Evolutionary conservation across 805 yeast genomes (phyloP).

Genomic region (Pichia cephalocereana): DNA sequence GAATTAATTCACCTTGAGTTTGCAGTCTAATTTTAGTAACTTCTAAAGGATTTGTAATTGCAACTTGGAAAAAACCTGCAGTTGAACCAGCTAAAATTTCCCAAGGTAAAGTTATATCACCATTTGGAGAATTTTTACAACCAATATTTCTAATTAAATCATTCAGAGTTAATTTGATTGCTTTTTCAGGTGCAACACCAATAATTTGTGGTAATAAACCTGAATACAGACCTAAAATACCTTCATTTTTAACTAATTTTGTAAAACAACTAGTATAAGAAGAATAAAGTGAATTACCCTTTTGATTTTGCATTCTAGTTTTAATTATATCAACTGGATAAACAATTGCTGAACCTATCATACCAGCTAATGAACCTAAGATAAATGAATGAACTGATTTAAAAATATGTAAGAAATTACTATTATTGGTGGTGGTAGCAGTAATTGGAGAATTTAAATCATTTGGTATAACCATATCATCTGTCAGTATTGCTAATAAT

Average conservation of each 20-base stretch:
- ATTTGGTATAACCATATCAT: slow-evolving; percentile 33
- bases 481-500: slow-evolving; percentile 36
- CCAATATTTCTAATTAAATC: slow-evolving; percentile 75
- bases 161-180: slow-evolving; percentile 90
- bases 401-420: slow-evolving; percentile 53
- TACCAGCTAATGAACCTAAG: slow-evolving; percentile 92
- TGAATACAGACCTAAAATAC: slow-evolving; percentile 76
- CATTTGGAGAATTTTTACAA: slow-evolving; percentile 39
- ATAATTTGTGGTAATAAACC: slow-evolving; percentile 91
- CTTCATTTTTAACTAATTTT: slow-evolving; percentile 70
- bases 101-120: slow-evolving; percentile 42
- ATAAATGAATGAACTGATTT: slow-evolving; percentile 82
- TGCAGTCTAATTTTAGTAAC: slow-evolving; percentile 92
- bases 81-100: slow-evolving; percentile 85
- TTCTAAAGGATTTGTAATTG: slow-evolving; percentile 93
- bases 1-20: slow-evolving; percentile 69
- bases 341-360: slow-evolving; percentile 96
- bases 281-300: slow-evolving; percentile 57
- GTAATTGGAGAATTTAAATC: slow-evolving; percentile 31
- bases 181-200: slow-evolving; percentile 98
- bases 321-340: slow-evolving; percentile 95
- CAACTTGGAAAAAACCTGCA: slow-evolving; percentile 95
- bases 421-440: slow-evolving; percentile 23
- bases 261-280: slow-evolving; percentile 81
- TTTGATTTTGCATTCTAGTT: slow-evolving; percentile 96